Evolutionary conservation across 2,329 filamentous ascomycete genomes (phyloP).

Genomic region (Cordyceps javanica): DNA sequence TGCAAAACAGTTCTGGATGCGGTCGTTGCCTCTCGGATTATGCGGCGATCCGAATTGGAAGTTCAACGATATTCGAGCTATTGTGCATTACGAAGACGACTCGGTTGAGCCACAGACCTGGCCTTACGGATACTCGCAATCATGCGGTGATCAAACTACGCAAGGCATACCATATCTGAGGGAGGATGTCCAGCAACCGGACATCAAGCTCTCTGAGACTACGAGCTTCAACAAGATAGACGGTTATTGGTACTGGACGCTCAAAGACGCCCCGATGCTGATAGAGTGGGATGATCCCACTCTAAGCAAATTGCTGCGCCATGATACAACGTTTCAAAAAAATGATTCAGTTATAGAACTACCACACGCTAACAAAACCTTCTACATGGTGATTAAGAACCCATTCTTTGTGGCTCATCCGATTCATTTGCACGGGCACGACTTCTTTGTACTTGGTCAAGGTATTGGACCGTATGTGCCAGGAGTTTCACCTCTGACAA

Average conservation of each 20-base stretch:
- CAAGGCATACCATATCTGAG: background rate
- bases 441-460: constrained; percentile 17
- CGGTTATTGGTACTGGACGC: background rate
- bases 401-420: constrained; percentile 15
- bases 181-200: background rate
- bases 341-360: background rate
- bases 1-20: background rate
- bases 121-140: background rate
- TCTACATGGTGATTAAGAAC: constrained; percentile 16
- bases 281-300: background rate
- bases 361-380: constrained; percentile 12
- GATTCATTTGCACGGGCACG: constrained; percentile 20
- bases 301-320: background rate
- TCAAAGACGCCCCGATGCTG: background rate
- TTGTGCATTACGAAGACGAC: background rate
- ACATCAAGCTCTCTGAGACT: background rate
- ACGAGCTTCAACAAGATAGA: background rate
- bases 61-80: background rate
- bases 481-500: background rate
- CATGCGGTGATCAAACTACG: background rate
- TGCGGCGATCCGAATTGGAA: background rate
- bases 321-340: background rate
- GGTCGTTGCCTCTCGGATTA: background rate
- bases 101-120: background rate
- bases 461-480: constrained; percentile 4